Conservation (phyloP, 164 flowering plant genomes). For the Berberis thunbergii region DNA sequence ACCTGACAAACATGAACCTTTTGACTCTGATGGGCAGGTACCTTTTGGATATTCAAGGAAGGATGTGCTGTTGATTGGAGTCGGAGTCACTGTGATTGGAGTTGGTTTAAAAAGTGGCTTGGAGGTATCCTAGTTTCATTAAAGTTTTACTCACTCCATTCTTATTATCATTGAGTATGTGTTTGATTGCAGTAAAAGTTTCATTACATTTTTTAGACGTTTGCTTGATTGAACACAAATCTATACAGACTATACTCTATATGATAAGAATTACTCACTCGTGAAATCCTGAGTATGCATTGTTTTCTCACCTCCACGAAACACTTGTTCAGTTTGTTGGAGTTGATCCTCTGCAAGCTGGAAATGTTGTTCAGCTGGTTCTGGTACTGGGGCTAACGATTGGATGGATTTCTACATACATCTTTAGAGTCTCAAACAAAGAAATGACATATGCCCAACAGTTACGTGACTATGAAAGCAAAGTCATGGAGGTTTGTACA, state of each 20-base stretch:
- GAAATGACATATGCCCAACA: slow-evolving; percentile 97
- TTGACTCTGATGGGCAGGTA: slow-evolving; percentile 21
- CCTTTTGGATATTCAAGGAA: slow-evolving; percentile 89
- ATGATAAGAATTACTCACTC: too few relatives aligned
- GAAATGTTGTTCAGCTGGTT: slow-evolving; percentile 88
- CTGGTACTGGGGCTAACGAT: slow-evolving; percentile 79
- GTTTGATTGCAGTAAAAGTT: too few relatives aligned
- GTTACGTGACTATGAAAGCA: slow-evolving; percentile 75
- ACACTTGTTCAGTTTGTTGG: slow-evolving; percentile 56
- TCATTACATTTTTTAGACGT: too few relatives aligned
- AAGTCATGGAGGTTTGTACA: slow-evolving; percentile 79
- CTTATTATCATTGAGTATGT: too few relatives aligned
- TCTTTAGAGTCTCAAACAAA: slow-evolving; percentile 88
- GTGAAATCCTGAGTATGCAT: too few relatives aligned
- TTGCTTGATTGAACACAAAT: too few relatives aligned
- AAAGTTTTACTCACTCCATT: too few relatives aligned
- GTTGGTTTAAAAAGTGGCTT: slow-evolving; percentile 71
- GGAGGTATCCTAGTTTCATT: slow-evolving; percentile 40
- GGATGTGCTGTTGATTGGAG: slow-evolving; percentile 80
- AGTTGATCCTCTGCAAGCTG: slow-evolving; percentile 86
- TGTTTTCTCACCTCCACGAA: too few relatives aligned
- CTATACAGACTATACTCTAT: too few relatives aligned
- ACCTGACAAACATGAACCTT: neutral
- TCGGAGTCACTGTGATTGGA: slow-evolving; percentile 67
- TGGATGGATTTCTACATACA: slow-evolving; percentile 91